Base-by-base conservation (phyloP, 768 basidiomycete species). In the Tulasnella sp. region DNA sequence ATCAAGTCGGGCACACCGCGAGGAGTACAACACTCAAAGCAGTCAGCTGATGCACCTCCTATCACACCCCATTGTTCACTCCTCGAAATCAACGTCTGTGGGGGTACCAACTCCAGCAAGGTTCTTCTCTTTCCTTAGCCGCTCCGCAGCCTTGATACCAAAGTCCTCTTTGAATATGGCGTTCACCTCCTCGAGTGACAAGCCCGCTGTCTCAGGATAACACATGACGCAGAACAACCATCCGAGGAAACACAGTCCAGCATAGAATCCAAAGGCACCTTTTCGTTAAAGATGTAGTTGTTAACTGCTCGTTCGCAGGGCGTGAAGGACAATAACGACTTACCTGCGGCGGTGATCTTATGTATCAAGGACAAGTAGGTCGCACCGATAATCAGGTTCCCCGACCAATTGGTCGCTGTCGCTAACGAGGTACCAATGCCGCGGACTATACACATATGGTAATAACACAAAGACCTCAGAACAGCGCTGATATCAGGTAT, bases 361-460 rank as follows among this genome's bases (percentile, higher is more conserved):
- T 78, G 74, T 82, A 90, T 88, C 51, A 91, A 77, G 7, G 83
- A 84, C 50, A 88, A 80, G 71, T 88, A 91, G 7, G 89, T 91
- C 17, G 85, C 79, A 4, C 80, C 80, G 66, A 89, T 86, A 65
- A 89, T 75, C 29, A 90, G 74, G 70, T 89, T 91, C 10, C 77
- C 77, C 29, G 77, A 77, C 87, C 87, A 90, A 71, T 88, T 89
- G 21, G 82, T 83, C 3, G 85, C 83, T 0, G 87, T 88, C 9
- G 82, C 76, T 50, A 88, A 75, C 0, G 83, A 84, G 5, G 85
- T 85, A 29, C 86, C 87, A 59, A 89, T 79, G 2, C 88, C 88
- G 51, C 88, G 80, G 17, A 86, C 84, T 84, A 56, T n/a, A n/a
- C n/a, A n/a, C n/a, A n/a, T n/a, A n/a, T 8, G 19, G 38, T 15